A percentile compares a stretch with the other conserved stretches of the same genome.
These are phyloP conservation scores for Oryza meyeriana DNA, from an alignment of 176 grass and related monocot species.

Conservation along the genomic window DNA sequence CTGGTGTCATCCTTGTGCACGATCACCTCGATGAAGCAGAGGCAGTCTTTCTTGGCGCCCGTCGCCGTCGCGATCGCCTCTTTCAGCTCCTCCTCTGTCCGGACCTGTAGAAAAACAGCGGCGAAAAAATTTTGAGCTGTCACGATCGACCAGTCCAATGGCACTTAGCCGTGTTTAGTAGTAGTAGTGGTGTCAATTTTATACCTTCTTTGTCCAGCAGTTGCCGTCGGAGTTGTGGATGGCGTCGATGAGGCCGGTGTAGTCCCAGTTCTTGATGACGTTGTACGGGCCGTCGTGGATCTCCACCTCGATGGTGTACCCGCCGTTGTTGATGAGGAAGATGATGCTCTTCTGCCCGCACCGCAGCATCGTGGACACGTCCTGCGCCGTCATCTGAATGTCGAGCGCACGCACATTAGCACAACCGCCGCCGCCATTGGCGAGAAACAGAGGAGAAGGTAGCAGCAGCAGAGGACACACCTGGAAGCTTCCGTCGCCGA, in stretches of 20 bases:
- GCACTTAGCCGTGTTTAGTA: background rate
- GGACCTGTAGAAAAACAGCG: slow-evolving; percentile 24
- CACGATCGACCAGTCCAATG: background rate
- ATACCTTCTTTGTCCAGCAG: slow-evolving; percentile 68
- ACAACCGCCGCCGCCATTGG: background rate
- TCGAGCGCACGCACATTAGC: background rate
- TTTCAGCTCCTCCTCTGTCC: slow-evolving; percentile 54
- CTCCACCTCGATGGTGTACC: slow-evolving; percentile 72
- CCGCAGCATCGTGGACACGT: slow-evolving; percentile 69
- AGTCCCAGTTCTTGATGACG: slow-evolving; percentile 78
- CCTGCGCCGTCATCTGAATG: slow-evolving; percentile 50
- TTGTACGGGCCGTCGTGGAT: slow-evolving; percentile 73
- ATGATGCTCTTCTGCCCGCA: slow-evolving; percentile 56
- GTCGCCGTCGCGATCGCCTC: slow-evolving; percentile 51
- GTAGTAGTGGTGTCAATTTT: background rate
- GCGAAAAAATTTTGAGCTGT: background rate
- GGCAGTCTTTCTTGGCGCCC: slow-evolving; percentile 50
- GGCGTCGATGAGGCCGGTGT: slow-evolving; percentile 54
- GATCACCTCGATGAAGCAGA: slow-evolving; percentile 73
- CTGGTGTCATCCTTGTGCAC: slow-evolving; percentile 70
- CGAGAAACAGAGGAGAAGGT: background rate
- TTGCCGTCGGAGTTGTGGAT: slow-evolving; percentile 53
- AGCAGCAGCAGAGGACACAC: background rate
- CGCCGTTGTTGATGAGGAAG: slow-evolving; percentile 70
- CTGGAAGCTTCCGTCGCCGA: slow-evolving; percentile 70